Evolutionary conservation across 1,284 basidiomycete species (phyloP).

Genomic region (Heliocybe sulcata): DNA sequence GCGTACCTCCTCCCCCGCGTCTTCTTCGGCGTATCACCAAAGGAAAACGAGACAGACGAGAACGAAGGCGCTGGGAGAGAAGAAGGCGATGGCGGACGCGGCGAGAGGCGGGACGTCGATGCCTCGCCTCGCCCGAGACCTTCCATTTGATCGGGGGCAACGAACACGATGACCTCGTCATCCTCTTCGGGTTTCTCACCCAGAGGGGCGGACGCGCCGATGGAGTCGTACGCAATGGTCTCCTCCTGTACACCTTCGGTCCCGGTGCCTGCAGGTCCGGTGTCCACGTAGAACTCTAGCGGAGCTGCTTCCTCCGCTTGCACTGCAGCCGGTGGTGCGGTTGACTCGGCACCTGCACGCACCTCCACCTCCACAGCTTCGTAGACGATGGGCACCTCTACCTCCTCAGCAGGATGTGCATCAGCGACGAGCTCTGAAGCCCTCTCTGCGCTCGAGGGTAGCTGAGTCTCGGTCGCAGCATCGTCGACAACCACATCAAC

Average conservation of each 20-base stretch:
- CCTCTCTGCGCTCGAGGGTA: conserved; percentile 16
- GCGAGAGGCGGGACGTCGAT: neutral
- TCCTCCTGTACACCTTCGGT: conserved; percentile 1
- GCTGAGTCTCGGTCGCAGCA: conserved; percentile 32
- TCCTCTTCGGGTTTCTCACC: conserved; percentile 16
- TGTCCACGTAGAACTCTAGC: conserved; percentile 5
- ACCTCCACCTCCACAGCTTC: neutral
- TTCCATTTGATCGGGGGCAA: conserved; percentile 26
- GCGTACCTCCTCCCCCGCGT: neutral
- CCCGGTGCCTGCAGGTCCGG: conserved; percentile 12
- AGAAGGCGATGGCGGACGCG: neutral
- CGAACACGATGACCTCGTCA: conserved; percentile 34
- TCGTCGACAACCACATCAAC: conserved; percentile 24
- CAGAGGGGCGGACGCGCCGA: neutral
- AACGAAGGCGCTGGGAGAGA: neutral
- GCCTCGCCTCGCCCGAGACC: conserved; percentile 2
- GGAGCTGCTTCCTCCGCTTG: neutral
- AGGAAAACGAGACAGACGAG: neutral
- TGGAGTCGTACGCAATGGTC: neutral
- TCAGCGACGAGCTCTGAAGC: conserved; percentile 7
- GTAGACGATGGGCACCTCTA: no score
- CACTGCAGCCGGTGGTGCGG: neutral
- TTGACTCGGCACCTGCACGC: neutral
- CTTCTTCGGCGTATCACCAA: neutral
- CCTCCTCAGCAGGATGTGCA: conserved; percentile 10